Conservation (phyloP, 441 rosid genomes). For the Raphanus hybrid region DNA sequence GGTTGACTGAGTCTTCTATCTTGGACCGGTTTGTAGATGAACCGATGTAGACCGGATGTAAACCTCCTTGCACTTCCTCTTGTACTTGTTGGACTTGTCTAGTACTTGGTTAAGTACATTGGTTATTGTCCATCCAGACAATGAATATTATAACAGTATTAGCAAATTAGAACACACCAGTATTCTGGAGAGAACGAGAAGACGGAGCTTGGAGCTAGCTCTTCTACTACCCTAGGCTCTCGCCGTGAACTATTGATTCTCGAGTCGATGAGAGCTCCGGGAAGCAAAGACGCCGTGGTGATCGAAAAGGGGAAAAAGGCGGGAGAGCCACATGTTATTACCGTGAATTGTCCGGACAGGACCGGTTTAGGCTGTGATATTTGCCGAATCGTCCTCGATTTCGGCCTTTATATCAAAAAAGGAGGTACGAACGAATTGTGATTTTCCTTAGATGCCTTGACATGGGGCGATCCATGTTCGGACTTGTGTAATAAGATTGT, state of each 20-base stretch:
- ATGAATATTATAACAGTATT: background rate
- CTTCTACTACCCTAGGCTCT: background rate
- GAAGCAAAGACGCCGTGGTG: constrained; percentile 59
- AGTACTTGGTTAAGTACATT: no score
- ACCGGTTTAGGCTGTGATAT: constrained; percentile 81
- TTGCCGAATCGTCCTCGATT: constrained; percentile 70
- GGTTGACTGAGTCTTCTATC: no score
- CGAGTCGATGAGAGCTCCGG: constrained; percentile 52
- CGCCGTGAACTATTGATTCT: background rate
- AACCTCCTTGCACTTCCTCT: no score
- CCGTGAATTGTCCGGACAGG: constrained; percentile 82
- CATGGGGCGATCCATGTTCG: no score
- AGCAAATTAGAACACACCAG: background rate
- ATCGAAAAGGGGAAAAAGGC: constrained; percentile 65
- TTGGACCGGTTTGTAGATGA: no score
- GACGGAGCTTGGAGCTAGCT: background rate
- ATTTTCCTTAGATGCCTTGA: no score
- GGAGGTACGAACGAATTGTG: constrained; percentile 48
- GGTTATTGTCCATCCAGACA: no score
- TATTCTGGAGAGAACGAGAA: constrained; percentile 30
- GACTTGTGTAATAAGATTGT: background rate
- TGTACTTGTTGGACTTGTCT: no score
- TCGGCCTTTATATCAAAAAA: constrained; percentile 73
- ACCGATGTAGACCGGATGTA: no score
- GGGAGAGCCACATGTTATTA: constrained; percentile 70